Conservation (phyloP, 345 rosid genomes). For the Euphorbia lathyris region DNA sequence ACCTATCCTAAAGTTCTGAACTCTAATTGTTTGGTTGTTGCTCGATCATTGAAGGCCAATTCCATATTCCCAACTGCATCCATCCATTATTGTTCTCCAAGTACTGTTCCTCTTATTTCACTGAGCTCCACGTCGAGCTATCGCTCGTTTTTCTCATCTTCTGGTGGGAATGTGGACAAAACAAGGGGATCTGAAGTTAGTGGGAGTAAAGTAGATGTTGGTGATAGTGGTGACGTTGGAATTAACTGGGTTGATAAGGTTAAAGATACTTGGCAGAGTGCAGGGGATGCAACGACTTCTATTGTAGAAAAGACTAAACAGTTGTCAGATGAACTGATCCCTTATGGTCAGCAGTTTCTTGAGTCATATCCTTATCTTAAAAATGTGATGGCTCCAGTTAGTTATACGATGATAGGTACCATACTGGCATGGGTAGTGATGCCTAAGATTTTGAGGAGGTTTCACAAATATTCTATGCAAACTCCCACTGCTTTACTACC, state of each 20-base stretch:
- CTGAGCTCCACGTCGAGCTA: conserved; percentile 25
- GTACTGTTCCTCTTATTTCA: conserved; percentile 31
- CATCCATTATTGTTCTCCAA: conserved; percentile 15
- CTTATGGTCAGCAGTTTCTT: conserved; percentile 54
- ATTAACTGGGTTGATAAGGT: conserved; percentile 57
- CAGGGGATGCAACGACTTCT: conserved; percentile 41
- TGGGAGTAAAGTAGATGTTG: conserved; percentile 30
- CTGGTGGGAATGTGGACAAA: conserved; percentile 45
- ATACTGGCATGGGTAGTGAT: conserved; percentile 80
- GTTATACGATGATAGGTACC: conserved; percentile 52
- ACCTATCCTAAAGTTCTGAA: conserved; percentile 13
- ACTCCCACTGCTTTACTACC: conserved; percentile 54
- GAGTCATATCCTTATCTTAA: conserved; percentile 67
- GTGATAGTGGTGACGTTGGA: conserved; percentile 29
- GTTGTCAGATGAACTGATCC: conserved; percentile 50
- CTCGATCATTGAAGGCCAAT: conserved; percentile 18
- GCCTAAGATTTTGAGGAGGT: conserved; percentile 74
- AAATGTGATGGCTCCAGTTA: conserved; percentile 54
- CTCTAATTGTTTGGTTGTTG: conserved; percentile 9
- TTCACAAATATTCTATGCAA: conserved; percentile 56
- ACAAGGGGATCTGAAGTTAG: conserved; percentile 29
- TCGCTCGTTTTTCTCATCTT: conserved; percentile 39
- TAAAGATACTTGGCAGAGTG: conserved; percentile 49
- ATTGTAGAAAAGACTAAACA: conserved; percentile 58
- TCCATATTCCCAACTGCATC: conserved; percentile 19